Conservation (phyloP, 2,329 filamentous ascomycete genomes). For the Fusarium ambrosium region DNA sequence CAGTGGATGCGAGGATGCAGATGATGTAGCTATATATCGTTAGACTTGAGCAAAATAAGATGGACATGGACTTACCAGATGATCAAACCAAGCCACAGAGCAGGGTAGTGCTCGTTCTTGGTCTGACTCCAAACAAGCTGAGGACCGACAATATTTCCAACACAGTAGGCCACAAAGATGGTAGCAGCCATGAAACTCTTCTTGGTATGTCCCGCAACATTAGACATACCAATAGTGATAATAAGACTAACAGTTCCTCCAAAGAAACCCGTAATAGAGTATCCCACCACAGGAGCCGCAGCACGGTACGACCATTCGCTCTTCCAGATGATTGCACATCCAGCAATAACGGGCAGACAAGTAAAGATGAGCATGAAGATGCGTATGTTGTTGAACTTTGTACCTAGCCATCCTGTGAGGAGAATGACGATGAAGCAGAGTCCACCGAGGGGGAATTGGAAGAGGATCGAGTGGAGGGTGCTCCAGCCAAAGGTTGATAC, state of each 20-base stretch:
- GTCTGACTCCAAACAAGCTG: conserved; percentile 78
- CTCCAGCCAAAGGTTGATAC: conserved; percentile 78
- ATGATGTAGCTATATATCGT: conserved; percentile 70
- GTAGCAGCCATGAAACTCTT: conserved; percentile 82
- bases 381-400: conserved; percentile 72
- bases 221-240: conserved; percentile 69
- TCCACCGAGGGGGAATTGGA: conserved; percentile 80
- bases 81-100: conserved; percentile 78
- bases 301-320: conserved; percentile 73
- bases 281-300: conserved; percentile 76
- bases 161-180: conserved; percentile 81
- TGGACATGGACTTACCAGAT: conserved; percentile 57
- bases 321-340: conserved; percentile 82
- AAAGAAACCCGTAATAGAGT: conserved; percentile 80
- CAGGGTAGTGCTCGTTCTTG: conserved; percentile 76
- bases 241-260: conserved; percentile 75
- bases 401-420: conserved; percentile 73
- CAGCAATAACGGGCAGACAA: conserved; percentile 80
- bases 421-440: conserved; percentile 78
- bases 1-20: conserved; percentile 69
- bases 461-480: conserved; percentile 74
- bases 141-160: conserved; percentile 82
- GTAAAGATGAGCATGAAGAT: conserved; percentile 74
- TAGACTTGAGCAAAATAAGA: background rate
- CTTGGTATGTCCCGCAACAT: conserved; percentile 82